phyloP scores from a whole-genome alignment of 805 yeast genomes.

The Lipomyces kockii region DNA sequence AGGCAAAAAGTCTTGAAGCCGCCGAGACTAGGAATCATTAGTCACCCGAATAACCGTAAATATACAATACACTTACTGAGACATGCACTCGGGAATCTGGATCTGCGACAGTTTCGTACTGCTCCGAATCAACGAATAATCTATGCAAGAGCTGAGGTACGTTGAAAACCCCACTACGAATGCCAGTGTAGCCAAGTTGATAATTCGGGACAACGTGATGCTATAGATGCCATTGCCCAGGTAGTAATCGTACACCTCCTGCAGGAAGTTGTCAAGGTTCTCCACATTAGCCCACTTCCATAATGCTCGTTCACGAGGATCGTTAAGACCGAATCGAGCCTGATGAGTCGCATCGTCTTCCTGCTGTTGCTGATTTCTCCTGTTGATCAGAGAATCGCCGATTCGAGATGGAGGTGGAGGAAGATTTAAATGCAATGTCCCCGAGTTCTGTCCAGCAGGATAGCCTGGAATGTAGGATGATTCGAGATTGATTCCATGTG shows the following conservation, averaged over 20 bases:
- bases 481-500: conserved; percentile 33
- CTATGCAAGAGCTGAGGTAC: conserved; percentile 80
- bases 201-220: conserved; percentile 65
- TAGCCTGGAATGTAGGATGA: conserved; percentile 29
- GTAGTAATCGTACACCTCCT: conserved; percentile 81
- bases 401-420: conserved; percentile 33
- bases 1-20: conserved; percentile 59
- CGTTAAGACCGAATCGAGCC: conserved; percentile 51
- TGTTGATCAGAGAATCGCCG: conserved; percentile 14
- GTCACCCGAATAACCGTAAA: background rate
- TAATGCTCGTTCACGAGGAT: conserved; percentile 75
- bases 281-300: conserved; percentile 98
- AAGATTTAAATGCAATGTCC: conserved; percentile 9
- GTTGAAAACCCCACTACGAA: conserved; percentile 82
- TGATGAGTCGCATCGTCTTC: conserved; percentile 30
- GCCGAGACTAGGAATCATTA: conserved; percentile 19
- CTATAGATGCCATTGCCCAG: conserved; percentile 83
- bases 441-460: conserved; percentile 3
- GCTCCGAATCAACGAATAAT: conserved; percentile 55
- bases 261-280: conserved; percentile 83
- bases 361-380: conserved; percentile 1
- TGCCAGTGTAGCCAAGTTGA: conserved; percentile 73
- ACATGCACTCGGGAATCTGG: conserved; percentile 54
- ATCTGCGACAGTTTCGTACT: conserved; percentile 49
- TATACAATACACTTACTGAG: conserved; percentile 39